Evolutionary conservation across 164 flowering plant species (phyloP).

Genomic region (Hamamelis virginiana): DNA sequence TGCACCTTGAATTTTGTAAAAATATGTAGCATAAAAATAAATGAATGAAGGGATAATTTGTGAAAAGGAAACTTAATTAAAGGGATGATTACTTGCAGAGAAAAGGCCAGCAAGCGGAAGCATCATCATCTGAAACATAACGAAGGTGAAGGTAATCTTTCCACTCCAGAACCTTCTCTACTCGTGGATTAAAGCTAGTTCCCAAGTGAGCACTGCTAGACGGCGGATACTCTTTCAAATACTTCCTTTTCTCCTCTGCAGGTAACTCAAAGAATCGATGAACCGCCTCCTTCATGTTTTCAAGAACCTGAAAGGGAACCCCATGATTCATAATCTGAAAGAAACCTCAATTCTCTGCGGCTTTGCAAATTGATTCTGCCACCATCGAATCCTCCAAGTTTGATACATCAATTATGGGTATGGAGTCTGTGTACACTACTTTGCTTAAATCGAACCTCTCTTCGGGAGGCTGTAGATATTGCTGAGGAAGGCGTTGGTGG

Average conservation of each 20-base stretch:
- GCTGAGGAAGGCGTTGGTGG: constrained; percentile 15
- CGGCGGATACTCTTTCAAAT: constrained; percentile 12
- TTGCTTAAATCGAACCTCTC: constrained; percentile 12
- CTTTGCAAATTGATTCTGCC: constrained; percentile 20
- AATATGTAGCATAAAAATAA: background rate
- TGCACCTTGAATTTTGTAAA: no score
- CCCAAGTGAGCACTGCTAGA: constrained; percentile 7
- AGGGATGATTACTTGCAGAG: constrained; percentile 14
- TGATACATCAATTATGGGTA: constrained; percentile 27
- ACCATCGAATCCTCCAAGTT: constrained; percentile 22
- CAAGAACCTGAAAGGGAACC: constrained; percentile 15
- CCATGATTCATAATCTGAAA: constrained; percentile 27
- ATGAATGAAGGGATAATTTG: no score
- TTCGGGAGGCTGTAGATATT: constrained; percentile 23
- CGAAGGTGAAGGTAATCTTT: constrained; percentile 20
- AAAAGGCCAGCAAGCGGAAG: constrained; percentile 7
- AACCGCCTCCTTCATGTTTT: constrained; percentile 10
- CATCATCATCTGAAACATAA: constrained; percentile 11
- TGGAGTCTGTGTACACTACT: constrained; percentile 6
- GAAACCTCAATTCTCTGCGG: constrained; percentile 27
- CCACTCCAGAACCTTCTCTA: constrained; percentile 19
- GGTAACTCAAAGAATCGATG: constrained; percentile 11
- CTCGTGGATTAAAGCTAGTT: constrained; percentile 19
- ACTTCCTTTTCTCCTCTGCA: constrained; percentile 19
- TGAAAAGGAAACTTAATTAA: no score